phyloP scores from a whole-genome alignment of 176 grass and related monocot species.

The Juncus inflexus region DNA sequence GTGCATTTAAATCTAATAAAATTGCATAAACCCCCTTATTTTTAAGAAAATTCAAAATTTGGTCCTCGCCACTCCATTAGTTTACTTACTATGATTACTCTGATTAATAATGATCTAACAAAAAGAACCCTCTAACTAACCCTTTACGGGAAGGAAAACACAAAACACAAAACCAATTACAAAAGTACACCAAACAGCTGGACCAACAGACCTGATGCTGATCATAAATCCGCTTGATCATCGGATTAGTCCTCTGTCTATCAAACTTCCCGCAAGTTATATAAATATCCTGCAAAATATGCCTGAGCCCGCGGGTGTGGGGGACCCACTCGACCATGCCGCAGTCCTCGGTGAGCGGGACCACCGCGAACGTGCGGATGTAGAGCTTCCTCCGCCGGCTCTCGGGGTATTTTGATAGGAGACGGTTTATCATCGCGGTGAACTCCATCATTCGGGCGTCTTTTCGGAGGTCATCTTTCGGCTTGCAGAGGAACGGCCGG shows the following conservation, averaged over 20 bases:
- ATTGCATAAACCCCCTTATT: no score
- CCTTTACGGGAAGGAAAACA: background rate
- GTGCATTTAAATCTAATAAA: no score
- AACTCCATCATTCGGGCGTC: constrained; percentile 99
- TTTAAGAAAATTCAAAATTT: no score
- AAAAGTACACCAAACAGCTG: background rate
- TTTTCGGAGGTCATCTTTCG: constrained; percentile 90
- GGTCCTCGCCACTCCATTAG: no score
- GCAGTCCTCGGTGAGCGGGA: constrained; percentile 94
- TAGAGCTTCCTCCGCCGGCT: constrained; percentile 91
- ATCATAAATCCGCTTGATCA: constrained; percentile 87
- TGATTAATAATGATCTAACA: no score
- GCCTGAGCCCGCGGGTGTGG: constrained; percentile 72
- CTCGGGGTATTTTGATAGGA: constrained; percentile 91
- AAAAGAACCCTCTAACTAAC: no score
- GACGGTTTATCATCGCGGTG: constrained; percentile 86
- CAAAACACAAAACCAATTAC: constrained; percentile 4
- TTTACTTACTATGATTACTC: no score
- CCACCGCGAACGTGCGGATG: constrained; percentile 90
- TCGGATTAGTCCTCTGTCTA: constrained; percentile 58
- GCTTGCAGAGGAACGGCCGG: constrained; percentile 78
- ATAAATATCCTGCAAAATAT: constrained; percentile 98
- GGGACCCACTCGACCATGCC: constrained; percentile 96
- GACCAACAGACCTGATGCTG: constrained; percentile 18
- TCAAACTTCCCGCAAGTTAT: constrained; percentile 74